phyloP scores from a whole-genome alignment of 2,329 filamentous ascomycete genomes.

The Monascus ruber region DNA sequence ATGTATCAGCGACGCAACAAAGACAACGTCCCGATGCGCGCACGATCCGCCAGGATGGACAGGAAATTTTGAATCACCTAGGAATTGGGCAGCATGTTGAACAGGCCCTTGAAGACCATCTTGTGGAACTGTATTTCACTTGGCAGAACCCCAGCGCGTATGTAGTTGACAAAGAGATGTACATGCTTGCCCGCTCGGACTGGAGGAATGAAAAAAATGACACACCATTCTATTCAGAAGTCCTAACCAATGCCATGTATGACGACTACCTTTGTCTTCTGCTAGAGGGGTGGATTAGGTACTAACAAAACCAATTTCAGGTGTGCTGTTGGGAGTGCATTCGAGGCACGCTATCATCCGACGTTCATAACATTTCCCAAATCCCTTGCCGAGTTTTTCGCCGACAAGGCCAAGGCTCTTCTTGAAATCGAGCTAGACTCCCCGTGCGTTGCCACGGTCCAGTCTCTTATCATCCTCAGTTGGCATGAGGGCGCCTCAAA shows the following conservation, averaged over 20 bases:
- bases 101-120: slow-evolving; percentile 31
- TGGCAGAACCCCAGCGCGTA: slow-evolving; percentile 40
- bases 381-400: slow-evolving; percentile 25
- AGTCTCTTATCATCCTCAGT: slow-evolving; percentile 36
- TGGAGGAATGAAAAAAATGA: slow-evolving; percentile 29
- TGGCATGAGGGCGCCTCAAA: slow-evolving; percentile 34
- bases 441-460: slow-evolving; percentile 38
- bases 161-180: slow-evolving; percentile 35
- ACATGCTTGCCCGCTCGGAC: slow-evolving; percentile 20
- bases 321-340: slow-evolving; percentile 33
- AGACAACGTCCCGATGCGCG: slow-evolving; percentile 26
- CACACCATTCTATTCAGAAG: slow-evolving; percentile 30
- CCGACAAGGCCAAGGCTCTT: slow-evolving; percentile 33
- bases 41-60: slow-evolving; percentile 27
- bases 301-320: slow-evolving; percentile 8
- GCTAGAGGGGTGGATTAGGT: too few species aligned
- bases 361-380: slow-evolving; percentile 31
- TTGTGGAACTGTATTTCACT: slow-evolving; percentile 36
- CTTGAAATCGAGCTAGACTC: slow-evolving; percentile 38
- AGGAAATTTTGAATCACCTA: slow-evolving; percentile 31
- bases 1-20: slow-evolving; percentile 25
- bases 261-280: not conserved
- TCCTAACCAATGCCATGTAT: slow-evolving; percentile 32
- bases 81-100: slow-evolving; percentile 32
- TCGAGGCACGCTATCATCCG: slow-evolving; percentile 33